Evolutionary conservation across 2,329 filamentous ascomycete species (phyloP).

Genomic region (Cytospora paraplurivora): DNA sequence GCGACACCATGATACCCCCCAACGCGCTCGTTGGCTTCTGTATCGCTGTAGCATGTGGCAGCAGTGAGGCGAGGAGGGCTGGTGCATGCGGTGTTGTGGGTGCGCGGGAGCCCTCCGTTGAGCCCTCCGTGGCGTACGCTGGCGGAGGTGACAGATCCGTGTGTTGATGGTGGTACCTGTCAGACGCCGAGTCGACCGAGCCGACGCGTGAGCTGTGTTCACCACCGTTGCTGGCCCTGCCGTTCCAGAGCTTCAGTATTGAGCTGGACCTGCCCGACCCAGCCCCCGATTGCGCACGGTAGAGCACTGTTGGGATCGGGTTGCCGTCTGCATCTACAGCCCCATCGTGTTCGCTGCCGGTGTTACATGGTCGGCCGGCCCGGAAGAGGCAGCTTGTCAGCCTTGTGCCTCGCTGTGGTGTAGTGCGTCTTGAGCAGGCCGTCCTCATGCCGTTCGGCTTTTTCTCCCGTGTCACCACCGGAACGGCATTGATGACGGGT

Average conservation of each 20-base stretch:
- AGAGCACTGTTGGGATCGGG: constrained; percentile 34
- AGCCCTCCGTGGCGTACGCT: constrained; percentile 20
- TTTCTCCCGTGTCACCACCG: constrained; percentile 29
- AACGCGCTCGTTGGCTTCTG: constrained; percentile 35
- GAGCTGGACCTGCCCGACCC: constrained; percentile 37
- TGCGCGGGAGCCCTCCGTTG: background rate
- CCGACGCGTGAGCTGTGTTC: constrained; percentile 24
- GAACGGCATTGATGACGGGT: constrained; percentile 45
- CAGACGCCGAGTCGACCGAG: constrained; percentile 22
- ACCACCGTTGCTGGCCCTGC: constrained; percentile 29
- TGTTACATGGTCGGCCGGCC: constrained; percentile 21
- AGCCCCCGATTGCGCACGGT: constrained; percentile 33
- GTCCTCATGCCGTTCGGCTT: constrained; percentile 24
- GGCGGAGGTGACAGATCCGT: constrained; percentile 11
- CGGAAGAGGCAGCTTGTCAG: constrained; percentile 20
- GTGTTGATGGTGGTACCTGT: constrained; percentile 5
- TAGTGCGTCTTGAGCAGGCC: constrained; percentile 19
- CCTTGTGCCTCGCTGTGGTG: constrained; percentile 15
- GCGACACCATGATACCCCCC: constrained; percentile 64
- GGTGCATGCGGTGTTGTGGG: constrained; percentile 9
- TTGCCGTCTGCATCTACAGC: constrained; percentile 38
- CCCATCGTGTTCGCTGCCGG: constrained; percentile 19
- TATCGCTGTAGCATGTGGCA: constrained; percentile 12
- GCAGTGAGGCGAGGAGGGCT: constrained; percentile 1
- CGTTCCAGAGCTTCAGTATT: constrained; percentile 39